Conservation (phyloP, 2,329 filamentous ascomycete genomes). For the Alternaria atra region DNA sequence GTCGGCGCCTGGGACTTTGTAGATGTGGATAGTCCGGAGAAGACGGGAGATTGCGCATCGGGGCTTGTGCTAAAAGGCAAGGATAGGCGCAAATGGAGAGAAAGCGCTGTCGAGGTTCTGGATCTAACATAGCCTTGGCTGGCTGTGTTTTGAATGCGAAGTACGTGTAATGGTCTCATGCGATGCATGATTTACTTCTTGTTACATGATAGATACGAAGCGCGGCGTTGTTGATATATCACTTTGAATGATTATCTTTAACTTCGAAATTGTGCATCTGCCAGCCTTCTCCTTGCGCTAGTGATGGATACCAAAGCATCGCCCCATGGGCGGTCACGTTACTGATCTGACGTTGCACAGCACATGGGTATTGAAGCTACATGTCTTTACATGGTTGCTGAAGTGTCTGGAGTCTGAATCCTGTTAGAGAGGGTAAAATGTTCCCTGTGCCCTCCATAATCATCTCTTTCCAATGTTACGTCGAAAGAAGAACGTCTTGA, state of each 20-base stretch:
- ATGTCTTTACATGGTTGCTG: too few species aligned
- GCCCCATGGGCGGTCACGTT: too few species aligned
- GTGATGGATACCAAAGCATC: too few species aligned
- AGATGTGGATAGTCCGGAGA: conserved; percentile 34
- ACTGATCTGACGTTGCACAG: too few species aligned
- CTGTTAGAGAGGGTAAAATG: too few species aligned
- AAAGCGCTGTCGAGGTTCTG: conserved; percentile 49
- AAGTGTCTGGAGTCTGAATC: too few species aligned
- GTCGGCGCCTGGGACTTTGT: conserved; percentile 45
- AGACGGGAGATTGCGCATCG: neutral
- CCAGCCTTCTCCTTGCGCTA: neutral
- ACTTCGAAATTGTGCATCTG: neutral
- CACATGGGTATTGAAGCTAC: too few species aligned
- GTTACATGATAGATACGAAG: neutral
- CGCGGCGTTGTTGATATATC: neutral
- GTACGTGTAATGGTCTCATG: neutral
- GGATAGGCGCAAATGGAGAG: conserved; percentile 44
- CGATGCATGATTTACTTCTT: neutral
- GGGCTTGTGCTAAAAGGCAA: conserved; percentile 29
- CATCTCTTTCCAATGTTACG: too few species aligned
- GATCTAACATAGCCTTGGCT: conserved; percentile 37
- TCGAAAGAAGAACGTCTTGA: too few species aligned
- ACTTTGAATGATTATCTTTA: neutral
- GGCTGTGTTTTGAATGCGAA: neutral
- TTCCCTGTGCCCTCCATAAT: too few species aligned